A percentile compares a stretch with the other conserved stretches of the same genome.
Conservation (phyloP, 768 basidiomycete genomes). For the Pulveroboletus ravenelii region DNA sequence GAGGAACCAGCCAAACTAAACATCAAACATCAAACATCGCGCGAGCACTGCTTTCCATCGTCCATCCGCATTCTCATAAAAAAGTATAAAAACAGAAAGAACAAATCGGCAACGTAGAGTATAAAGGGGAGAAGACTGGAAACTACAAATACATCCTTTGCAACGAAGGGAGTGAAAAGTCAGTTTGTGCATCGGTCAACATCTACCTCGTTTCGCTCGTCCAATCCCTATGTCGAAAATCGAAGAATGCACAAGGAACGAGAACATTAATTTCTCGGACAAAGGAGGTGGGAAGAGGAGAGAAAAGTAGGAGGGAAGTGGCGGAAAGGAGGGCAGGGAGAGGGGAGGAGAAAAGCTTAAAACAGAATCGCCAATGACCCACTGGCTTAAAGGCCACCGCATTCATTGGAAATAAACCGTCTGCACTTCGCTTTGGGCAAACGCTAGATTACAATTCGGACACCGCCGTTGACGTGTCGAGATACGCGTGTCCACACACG, state of each 20-base stretch:
- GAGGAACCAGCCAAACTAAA: too few species aligned
- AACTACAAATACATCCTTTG: slow-evolving; percentile 5
- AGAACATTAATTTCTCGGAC: slow-evolving; percentile 4
- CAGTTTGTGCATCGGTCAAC: neutral
- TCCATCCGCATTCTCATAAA: slow-evolving; percentile 2
- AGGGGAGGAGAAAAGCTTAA: neutral
- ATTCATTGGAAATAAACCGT: slow-evolving; percentile 53
- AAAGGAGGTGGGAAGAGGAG: neutral
- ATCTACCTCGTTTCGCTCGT: neutral
- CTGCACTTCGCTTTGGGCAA: slow-evolving; percentile 82
- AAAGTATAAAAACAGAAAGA: slow-evolving; percentile 5
- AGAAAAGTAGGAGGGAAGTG: neutral
- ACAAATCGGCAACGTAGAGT: neutral
- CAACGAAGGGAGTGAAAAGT: neutral
- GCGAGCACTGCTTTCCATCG: neutral
- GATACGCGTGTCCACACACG: slow-evolving; percentile 83
- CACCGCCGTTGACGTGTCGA: slow-evolving; percentile 90
- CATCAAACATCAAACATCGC: neutral
- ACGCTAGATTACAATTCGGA: slow-evolving; percentile 78
- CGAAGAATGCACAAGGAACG: neutral
- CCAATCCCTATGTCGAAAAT: neutral
- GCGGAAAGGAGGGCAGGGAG: too few species aligned
- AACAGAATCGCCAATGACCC: too few species aligned
- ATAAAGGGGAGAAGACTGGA: neutral
- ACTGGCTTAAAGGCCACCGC: neutral